Conservation (phyloP, 176 grass and related monocot species). For the Poa pratensis region DNA sequence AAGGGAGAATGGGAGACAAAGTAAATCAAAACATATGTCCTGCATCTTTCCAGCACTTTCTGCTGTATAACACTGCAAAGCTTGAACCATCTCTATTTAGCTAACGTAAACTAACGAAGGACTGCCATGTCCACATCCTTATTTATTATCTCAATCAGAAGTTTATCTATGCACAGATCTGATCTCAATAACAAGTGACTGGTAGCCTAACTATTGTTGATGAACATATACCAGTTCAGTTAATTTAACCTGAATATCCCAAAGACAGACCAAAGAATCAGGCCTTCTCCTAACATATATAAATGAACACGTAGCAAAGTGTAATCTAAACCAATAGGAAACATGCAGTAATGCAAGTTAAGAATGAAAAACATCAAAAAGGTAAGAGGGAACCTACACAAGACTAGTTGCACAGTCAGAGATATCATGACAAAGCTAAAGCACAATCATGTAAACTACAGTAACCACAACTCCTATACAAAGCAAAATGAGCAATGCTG, state of each 20-base stretch:
- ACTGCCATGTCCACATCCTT: neutral
- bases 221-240: neutral
- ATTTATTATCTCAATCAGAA: neutral
- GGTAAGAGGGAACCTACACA: neutral
- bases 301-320: neutral
- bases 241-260: too few relatives aligned
- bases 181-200: neutral
- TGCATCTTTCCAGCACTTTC: neutral
- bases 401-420: neutral
- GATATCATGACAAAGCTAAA: neutral
- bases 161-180: slow-evolving; percentile 3
- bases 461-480: neutral
- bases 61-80: slow-evolving; percentile 13
- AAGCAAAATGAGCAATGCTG: neutral
- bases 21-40: neutral
- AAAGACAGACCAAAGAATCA: neutral
- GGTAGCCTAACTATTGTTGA: neutral
- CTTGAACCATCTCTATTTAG: neutral
- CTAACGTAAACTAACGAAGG: neutral
- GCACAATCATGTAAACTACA: neutral
- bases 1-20: neutral
- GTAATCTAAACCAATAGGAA: neutral
- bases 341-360: neutral
- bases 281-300: neutral
- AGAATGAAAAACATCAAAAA: neutral